phyloP scores from a whole-genome alignment of 2,329 filamentous ascomycete genomes.

The Colletotrichum euphorbiae region DNA sequence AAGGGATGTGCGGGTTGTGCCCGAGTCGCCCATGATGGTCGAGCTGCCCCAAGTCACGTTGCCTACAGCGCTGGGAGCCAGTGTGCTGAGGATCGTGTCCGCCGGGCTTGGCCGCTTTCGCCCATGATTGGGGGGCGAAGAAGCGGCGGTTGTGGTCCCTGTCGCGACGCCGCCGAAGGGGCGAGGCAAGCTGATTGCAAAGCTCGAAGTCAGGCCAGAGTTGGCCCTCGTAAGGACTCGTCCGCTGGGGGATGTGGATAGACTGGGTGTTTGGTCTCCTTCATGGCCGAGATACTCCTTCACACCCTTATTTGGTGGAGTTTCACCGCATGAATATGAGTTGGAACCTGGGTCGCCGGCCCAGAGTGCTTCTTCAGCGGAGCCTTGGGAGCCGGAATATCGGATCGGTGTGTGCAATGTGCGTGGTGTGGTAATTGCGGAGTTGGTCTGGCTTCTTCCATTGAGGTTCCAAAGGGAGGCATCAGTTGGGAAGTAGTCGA shows the following conservation, averaged over 20 bases:
- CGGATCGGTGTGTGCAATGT: conserved; percentile 67
- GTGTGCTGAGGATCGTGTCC: conserved; percentile 67
- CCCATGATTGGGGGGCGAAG: conserved; percentile 57
- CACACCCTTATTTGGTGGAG: conserved; percentile 64
- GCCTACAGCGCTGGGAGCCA: conserved; percentile 57
- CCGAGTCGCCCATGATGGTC: conserved; percentile 58
- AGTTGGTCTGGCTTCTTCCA: conserved; percentile 64
- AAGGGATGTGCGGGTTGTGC: conserved; percentile 61
- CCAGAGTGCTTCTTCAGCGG: conserved; percentile 63
- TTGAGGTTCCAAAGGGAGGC: conserved; percentile 64
- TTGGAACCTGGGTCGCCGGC: conserved; percentile 65
- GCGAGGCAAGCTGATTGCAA: conserved; percentile 67
- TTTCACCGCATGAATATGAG: conserved; percentile 72
- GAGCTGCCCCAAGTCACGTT: conserved; percentile 65
- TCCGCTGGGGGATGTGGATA: conserved; percentile 71
- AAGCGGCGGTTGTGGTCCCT: conserved; percentile 49
- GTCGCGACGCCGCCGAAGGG: conserved; percentile 49
- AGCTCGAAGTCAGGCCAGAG: conserved; percentile 65
- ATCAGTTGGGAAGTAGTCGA: conserved; percentile 74
- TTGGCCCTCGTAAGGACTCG: conserved; percentile 65
- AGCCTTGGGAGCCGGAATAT: conserved; percentile 67
- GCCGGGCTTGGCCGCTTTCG: conserved; percentile 71
- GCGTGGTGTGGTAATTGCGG: conserved; percentile 67
- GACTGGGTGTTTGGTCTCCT: conserved; percentile 60
- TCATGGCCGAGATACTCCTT: conserved; percentile 57